Percentiles rank a stretch among this genome's conserved stretches.
Conservation (phyloP, 768 basidiomycete genomes). For the Collybia sordida region DNA sequence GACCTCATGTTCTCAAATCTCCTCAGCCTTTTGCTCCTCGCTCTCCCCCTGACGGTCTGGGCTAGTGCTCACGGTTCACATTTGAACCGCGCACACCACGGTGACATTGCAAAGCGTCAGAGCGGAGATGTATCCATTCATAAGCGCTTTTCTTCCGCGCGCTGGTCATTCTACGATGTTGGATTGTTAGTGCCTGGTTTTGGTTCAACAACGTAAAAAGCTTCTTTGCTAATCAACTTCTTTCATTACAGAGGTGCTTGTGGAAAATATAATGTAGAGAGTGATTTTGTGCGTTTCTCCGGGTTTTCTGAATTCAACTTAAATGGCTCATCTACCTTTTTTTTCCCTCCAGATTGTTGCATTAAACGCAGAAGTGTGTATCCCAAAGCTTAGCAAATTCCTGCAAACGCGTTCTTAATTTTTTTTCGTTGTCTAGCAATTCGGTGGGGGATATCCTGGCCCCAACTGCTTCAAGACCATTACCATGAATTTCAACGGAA, state of each 20-base stretch:
- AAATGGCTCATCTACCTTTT: neutral
- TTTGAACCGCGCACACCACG: constrained; percentile 16
- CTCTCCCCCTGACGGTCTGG: constrained; percentile 26
- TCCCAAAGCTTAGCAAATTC: too few relatives aligned
- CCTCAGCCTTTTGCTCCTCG: constrained; percentile 19
- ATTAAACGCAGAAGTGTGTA: constrained; percentile 31
- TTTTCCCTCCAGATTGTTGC: constrained; percentile 26
- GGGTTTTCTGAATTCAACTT: neutral
- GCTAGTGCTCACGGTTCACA: constrained; percentile 25
- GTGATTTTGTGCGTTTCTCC: constrained; percentile 23
- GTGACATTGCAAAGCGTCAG: constrained; percentile 23
- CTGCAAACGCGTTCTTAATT: constrained; percentile 1
- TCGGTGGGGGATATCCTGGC: constrained; percentile 38
- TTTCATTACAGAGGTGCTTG: constrained; percentile 25
- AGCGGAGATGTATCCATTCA: constrained; percentile 18
- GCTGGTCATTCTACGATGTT: constrained; percentile 31
- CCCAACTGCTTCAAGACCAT: constrained; percentile 60
- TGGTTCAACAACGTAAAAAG: neutral
- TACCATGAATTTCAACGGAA: constrained; percentile 60
- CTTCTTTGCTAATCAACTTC: neutral
- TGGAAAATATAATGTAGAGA: constrained; percentile 22
- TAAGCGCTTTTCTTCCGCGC: constrained; percentile 19
- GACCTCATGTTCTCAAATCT: constrained; percentile 14
- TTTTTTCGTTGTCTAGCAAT: constrained; percentile 45
- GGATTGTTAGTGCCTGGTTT: constrained; percentile 21